Conservation (phyloP, 495 filamentous ascomycete genomes). For the Neurospora sp. region DNA sequence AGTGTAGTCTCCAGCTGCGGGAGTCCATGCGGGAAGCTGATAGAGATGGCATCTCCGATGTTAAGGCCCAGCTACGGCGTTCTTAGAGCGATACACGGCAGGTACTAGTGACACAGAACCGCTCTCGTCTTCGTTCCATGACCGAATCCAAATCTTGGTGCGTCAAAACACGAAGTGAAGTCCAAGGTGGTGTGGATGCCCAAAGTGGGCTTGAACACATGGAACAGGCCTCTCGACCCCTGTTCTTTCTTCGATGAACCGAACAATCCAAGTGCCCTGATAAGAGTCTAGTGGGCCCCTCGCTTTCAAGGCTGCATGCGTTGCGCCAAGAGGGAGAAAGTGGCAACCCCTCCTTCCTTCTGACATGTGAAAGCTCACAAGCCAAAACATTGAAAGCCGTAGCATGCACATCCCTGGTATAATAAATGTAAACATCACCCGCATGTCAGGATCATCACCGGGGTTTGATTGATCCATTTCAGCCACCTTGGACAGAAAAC, state of each 20-base stretch:
- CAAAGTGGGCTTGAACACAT: neutral
- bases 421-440: neutral
- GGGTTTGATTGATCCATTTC: neutral
- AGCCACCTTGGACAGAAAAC: neutral
- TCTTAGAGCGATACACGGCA: neutral
- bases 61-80: neutral
- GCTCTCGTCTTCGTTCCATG: neutral
- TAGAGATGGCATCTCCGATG: neutral
- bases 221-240: neutral
- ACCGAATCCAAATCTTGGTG: neutral
- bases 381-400: neutral
- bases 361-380: neutral
- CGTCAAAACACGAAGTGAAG: neutral
- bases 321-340: neutral
- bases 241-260: neutral
- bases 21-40: neutral
- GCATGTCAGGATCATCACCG: neutral
- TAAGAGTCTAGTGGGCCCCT: neutral
- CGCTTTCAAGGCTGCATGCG: neutral
- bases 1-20: neutral
- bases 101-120: neutral
- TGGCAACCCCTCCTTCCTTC: neutral
- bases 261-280: neutral
- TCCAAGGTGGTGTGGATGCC: neutral
- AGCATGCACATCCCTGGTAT: neutral